Evolutionary conservation across 495 filamentous ascomycete genomes (phyloP).

Genomic region (Aspergillus cavernicola): DNA sequence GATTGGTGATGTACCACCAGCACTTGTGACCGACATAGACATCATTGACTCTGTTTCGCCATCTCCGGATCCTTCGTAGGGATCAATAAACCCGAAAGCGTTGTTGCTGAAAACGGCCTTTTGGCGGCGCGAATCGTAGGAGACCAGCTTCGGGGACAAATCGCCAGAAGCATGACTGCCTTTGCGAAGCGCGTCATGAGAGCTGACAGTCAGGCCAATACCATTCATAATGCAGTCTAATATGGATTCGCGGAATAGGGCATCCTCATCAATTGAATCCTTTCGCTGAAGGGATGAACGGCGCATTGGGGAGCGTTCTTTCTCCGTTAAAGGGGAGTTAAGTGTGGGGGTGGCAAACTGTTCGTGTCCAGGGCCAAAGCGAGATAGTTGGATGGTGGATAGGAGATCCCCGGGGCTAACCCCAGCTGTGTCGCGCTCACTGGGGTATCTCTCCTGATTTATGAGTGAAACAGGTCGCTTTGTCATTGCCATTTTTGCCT

Average conservation of each 20-base stretch:
- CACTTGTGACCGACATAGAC: constrained; percentile 58
- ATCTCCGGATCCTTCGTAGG: constrained; percentile 76
- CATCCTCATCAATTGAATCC: constrained; percentile 79
- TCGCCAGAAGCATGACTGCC: constrained; percentile 67
- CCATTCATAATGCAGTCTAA: constrained; percentile 95
- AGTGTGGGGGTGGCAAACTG: constrained; percentile 25
- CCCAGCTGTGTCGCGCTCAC: constrained; percentile 28
- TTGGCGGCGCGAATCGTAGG: constrained; percentile 78
- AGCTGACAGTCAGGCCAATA: constrained; percentile 69
- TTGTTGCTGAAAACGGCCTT: constrained; percentile 84
- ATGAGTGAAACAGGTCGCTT: constrained; percentile 22
- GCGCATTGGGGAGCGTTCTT: constrained; percentile 54
- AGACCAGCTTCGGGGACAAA: constrained; percentile 77
- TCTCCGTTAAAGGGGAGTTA: constrained; percentile 57
- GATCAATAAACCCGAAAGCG: constrained; percentile 93
- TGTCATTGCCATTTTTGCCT: constrained; percentile 49
- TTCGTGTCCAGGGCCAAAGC: constrained; percentile 46
- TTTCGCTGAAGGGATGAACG: constrained; percentile 59
- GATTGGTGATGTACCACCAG: constrained; percentile 51
- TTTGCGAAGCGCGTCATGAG: constrained; percentile 56
- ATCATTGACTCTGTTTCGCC: constrained; percentile 84
- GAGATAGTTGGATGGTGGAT: constrained; percentile 71
- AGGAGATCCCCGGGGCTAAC: constrained; percentile 76
- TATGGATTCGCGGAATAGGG: constrained; percentile 82
- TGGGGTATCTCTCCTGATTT: constrained; percentile 15